These are phyloP conservation scores for Penicillium sp. DNA, from an alignment of 2,329 filamentous ascomycete genomes.

Conservation along the genomic window DNA sequence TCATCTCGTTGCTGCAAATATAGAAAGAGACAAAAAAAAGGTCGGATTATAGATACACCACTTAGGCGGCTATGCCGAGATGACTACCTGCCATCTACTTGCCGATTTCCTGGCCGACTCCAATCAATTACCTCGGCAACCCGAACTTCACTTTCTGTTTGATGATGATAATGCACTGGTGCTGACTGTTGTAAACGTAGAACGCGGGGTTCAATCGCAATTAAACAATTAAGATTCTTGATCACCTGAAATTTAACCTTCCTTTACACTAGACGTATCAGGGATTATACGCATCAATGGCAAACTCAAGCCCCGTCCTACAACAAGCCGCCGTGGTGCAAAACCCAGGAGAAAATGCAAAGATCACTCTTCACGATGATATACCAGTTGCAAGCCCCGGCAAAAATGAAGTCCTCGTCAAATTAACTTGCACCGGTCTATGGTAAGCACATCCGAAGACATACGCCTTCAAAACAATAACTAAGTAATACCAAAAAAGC, in stretches of 20 bases:
- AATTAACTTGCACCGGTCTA: constrained; percentile 24
- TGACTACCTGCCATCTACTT: neutral
- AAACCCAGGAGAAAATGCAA: constrained; percentile 16
- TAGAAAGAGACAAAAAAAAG: too few species aligned
- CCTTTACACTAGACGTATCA: neutral
- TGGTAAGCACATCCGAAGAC: constrained; percentile 13
- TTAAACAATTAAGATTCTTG: neutral
- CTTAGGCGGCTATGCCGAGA: neutral
- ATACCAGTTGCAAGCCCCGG: constrained; percentile 18
- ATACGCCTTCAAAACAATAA: neutral
- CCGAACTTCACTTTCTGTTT: neutral
- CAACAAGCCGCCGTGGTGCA: constrained; percentile 21
- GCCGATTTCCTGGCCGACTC: constrained; percentile 5
- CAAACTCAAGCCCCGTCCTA: neutral
- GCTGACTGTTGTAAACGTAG: neutral
- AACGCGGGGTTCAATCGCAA: neutral
- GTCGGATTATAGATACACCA: too few species aligned
- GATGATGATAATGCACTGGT: neutral
- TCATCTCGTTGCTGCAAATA: too few species aligned
- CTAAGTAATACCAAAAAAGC: constrained; percentile 8
- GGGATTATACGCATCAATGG: neutral
- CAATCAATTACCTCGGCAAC: constrained; percentile 6
- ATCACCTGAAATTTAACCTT: neutral
- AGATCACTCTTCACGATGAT: constrained; percentile 13
- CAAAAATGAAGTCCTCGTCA: constrained; percentile 23